phyloP scores from a whole-genome alignment of 768 basidiomycete species.

The Trametes maxima region DNA sequence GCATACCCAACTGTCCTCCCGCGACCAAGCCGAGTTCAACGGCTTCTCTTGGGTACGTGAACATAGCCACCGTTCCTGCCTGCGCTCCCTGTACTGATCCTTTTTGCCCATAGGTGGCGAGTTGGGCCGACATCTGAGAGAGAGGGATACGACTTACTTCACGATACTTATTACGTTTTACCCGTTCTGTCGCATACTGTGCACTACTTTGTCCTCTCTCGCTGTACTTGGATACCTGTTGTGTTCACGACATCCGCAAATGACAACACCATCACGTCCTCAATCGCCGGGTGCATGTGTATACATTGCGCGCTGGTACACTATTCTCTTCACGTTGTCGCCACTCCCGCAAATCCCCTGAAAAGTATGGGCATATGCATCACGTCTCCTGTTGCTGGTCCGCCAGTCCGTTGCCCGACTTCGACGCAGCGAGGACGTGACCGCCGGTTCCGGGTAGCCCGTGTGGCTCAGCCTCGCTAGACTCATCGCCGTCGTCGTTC shows the following conservation, averaged over 20 bases:
- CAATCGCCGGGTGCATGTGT: not conserved
- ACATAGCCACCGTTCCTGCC: conserved; percentile 17
- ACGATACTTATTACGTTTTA: conserved; percentile 31
- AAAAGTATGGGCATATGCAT: not conserved
- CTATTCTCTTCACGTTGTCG: not conserved
- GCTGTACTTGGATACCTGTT: conserved; percentile 39
- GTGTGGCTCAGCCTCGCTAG: conserved; percentile 29
- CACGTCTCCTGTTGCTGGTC: conserved; percentile 10
- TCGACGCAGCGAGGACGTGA: conserved; percentile 48
- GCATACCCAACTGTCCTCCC: conserved; percentile 86
- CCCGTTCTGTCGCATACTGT: conserved; percentile 26
- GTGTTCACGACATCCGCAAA: conserved; percentile 27
- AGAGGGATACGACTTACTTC: conserved; percentile 25
- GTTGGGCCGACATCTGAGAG: conserved; percentile 42
- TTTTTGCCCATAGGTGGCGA: conserved; percentile 33
- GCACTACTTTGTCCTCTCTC: conserved; percentile 9
- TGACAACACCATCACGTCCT: conserved; percentile 18
- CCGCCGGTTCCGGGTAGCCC: conserved; percentile 75
- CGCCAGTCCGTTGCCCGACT: conserved; percentile 12
- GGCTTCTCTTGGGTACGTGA: conserved; percentile 89
- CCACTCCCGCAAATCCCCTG: no score
- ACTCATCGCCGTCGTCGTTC: conserved; percentile 28
- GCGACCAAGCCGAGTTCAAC: conserved; percentile 94
- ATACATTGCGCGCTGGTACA: not conserved
- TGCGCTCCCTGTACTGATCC: not conserved